These are phyloP conservation scores for Blastobotrys ciferrii DNA, from an alignment of 1,139 yeast species.

Conservation along the genomic window DNA sequence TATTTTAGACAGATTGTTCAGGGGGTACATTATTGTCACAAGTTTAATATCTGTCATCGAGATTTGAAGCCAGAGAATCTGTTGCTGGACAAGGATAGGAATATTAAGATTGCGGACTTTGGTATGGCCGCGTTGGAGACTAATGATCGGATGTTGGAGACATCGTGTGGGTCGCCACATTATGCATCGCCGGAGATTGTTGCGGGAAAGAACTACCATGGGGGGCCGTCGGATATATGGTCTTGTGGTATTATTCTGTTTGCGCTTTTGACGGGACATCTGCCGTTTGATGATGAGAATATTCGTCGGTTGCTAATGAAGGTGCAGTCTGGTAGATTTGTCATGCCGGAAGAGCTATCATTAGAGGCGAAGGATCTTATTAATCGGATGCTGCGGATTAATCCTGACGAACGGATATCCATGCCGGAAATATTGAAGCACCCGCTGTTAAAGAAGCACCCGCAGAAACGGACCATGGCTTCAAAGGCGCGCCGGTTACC, in stretches of 20 bases:
- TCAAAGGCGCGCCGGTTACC: constrained; percentile 11
- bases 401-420: constrained; percentile 72
- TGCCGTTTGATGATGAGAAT: constrained; percentile 96
- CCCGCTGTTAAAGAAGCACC: constrained; percentile 77
- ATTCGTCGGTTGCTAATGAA: constrained; percentile 80
- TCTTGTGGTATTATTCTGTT: constrained; percentile 94
- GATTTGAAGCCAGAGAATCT: constrained; percentile 95
- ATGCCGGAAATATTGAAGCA: constrained; percentile 72
- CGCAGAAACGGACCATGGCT: constrained; percentile 27
- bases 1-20: constrained; percentile 89
- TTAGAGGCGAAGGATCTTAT: constrained; percentile 85
- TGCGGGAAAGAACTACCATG: constrained; percentile 90
- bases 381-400: constrained; percentile 72
- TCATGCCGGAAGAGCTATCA: constrained; percentile 78
- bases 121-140: constrained; percentile 99
- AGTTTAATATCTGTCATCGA: constrained; percentile 85
- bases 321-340: constrained; percentile 85
- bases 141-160: constrained; percentile 77
- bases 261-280: constrained; percentile 89
- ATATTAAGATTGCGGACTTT: constrained; percentile 95
- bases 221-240: constrained; percentile 98
- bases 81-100: constrained; percentile 77
- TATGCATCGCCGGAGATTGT: constrained; percentile 98
- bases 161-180: constrained; percentile 98
- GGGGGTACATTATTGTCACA: constrained; percentile 92